These are phyloP conservation scores for Ustilago esculenta DNA, from an alignment of 1,284 basidiomycete species.

Conservation along the genomic window DNA sequence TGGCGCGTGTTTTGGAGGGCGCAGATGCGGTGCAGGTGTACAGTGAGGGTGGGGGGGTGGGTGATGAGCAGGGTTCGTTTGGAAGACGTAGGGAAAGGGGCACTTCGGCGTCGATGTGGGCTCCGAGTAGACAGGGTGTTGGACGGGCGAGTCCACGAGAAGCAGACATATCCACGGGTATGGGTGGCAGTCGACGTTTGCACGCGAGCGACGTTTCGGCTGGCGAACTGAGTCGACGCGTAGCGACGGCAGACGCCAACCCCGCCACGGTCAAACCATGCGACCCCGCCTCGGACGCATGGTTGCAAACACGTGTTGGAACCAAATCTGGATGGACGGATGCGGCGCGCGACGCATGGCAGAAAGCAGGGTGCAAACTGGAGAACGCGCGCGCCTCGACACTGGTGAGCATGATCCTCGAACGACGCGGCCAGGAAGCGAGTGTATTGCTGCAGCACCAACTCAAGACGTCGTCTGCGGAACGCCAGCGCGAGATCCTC, in stretches of 20 bases:
- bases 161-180: not conserved
- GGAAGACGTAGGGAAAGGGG: slow-evolving; percentile 8
- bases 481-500: slow-evolving; percentile 40
- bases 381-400: slow-evolving; percentile 16
- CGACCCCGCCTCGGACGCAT: too few relatives aligned
- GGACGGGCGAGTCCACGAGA: not conserved
- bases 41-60: not conserved
- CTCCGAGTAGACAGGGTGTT: not conserved
- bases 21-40: slow-evolving; percentile 25
- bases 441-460: slow-evolving; percentile 60
- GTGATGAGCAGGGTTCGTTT: not conserved
- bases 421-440: slow-evolving; percentile 47
- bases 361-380: too few relatives aligned
- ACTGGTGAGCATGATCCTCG: slow-evolving; percentile 39
- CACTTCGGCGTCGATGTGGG: slow-evolving; percentile 32
- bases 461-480: slow-evolving; percentile 43
- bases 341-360: too few relatives aligned
- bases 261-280: too few relatives aligned
- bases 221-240: slow-evolving; percentile 21
- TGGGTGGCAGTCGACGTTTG: slow-evolving; percentile 4
- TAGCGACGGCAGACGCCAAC: slow-evolving; percentile 17
- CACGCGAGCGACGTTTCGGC: slow-evolving; percentile 11
- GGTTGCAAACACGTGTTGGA: too few relatives aligned
- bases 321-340: too few relatives aligned
- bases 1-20: slow-evolving; percentile 20